Evolutionary conservation across 768 basidiomycete species (phyloP).

Genomic region (Phaffia tasmanica): DNA sequence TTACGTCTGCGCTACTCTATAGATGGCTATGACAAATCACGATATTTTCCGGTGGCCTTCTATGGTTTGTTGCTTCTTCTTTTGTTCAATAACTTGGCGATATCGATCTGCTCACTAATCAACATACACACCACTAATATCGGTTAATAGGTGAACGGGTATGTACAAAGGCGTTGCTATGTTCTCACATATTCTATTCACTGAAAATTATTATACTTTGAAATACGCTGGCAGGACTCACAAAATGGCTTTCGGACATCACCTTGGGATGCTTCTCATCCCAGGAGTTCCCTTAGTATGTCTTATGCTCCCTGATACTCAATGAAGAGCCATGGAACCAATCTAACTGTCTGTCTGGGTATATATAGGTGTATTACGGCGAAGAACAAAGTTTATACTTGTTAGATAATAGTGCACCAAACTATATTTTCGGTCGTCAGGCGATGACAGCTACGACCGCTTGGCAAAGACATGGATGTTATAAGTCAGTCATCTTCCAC

Average conservation of each 20-base stretch:
- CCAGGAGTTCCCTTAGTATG: conserved; percentile 61
- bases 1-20: background rate
- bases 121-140: too few species aligned
- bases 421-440: conserved; percentile 76
- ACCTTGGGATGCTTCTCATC: conserved; percentile 67
- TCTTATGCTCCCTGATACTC: too few species aligned
- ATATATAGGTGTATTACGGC: conserved; percentile 57
- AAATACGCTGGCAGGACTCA: conserved; percentile 62
- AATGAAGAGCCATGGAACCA: background rate
- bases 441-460: conserved; percentile 73
- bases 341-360: background rate
- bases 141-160: background rate
- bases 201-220: conserved; percentile 36
- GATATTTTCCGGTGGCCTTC: conserved; percentile 91
- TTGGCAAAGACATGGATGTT: conserved; percentile 90
- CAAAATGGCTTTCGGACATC: conserved; percentile 61
- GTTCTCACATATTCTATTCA: background rate
- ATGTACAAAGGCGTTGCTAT: background rate
- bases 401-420: conserved; percentile 71
- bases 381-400: conserved; percentile 82
- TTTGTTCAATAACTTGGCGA: too few species aligned
- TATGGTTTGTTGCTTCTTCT: conserved; percentile 16
- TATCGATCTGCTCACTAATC: too few species aligned
- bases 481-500: conserved; percentile 38
- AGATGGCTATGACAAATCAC: conserved; percentile 81